Conservation (phyloP, 2,329 filamentous ascomycete species). For the Fusarium duplospermum region DNA sequence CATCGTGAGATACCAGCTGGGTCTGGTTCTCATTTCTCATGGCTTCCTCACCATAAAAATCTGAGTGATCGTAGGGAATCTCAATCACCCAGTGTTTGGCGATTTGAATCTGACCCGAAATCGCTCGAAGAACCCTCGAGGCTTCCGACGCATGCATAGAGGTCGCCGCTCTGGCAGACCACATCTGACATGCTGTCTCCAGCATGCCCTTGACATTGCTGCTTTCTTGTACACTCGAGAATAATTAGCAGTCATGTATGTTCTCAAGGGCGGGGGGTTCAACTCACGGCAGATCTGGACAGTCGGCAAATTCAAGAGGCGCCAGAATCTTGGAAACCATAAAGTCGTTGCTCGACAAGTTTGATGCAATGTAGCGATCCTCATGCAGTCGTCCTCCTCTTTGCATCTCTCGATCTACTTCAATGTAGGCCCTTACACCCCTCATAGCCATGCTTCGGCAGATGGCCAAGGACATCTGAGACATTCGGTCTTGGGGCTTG, state of each 20-base stretch:
- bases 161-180: neutral
- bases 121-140: neutral
- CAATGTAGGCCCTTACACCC: slow-evolving; percentile 15
- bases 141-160: neutral
- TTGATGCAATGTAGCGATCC: slow-evolving; percentile 2
- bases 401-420: slow-evolving; percentile 25
- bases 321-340: slow-evolving; percentile 10
- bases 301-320: slow-evolving; percentile 14
- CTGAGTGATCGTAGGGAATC: neutral
- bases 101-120: neutral
- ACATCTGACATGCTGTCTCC: neutral
- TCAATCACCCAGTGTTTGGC: neutral
- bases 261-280: neutral
- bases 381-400: slow-evolving; percentile 12
- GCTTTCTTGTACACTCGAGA: neutral
- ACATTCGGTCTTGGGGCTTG: neutral
- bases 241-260: neutral
- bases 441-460: slow-evolving; percentile 16
- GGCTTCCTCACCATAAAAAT: accelerated
- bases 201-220: neutral
- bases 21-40: neutral
- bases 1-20: neutral
- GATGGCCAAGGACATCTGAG: neutral
- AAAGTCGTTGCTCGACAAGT: slow-evolving; percentile 2
- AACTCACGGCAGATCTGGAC: slow-evolving; percentile 23